A percentile compares a stretch with the other conserved stretches of the same genome.
phyloP scores from a whole-genome alignment of 768 basidiomycete species.

The Panaeolus cyanescens region DNA sequence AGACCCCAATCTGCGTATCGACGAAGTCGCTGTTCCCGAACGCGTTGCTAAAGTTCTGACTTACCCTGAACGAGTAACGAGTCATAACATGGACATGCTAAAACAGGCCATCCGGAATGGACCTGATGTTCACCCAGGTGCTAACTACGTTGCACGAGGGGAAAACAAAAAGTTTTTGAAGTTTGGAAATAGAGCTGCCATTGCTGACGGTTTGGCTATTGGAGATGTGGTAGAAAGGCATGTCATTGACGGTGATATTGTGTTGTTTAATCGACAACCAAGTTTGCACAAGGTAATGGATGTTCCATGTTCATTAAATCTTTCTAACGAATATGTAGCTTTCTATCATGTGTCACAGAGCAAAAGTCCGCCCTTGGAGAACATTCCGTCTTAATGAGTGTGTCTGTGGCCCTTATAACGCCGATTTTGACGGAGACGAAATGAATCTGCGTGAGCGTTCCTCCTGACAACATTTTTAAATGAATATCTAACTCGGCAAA shows the following conservation, averaged over 20 bases:
- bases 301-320: background rate
- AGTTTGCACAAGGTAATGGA: slow-evolving; percentile 85
- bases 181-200: slow-evolving; percentile 78
- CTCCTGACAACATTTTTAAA: background rate
- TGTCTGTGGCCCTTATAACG: slow-evolving; percentile 98
- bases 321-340: slow-evolving; percentile 47
- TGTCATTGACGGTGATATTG: slow-evolving; percentile 92
- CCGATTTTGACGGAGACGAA: slow-evolving; percentile 99
- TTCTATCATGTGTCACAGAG: slow-evolving; percentile 98
- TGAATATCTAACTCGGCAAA: background rate
- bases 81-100: slow-evolving; percentile 82
- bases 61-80: slow-evolving; percentile 93
- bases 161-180: slow-evolving; percentile 89
- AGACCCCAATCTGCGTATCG: slow-evolving; percentile 97
- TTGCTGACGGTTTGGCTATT: slow-evolving; percentile 80
- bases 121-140: slow-evolving; percentile 89
- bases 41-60: slow-evolving; percentile 94
- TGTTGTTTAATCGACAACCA: slow-evolving; percentile 97
- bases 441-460: slow-evolving; percentile 91
- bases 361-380: slow-evolving; percentile 94
- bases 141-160: slow-evolving; percentile 88
- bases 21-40: slow-evolving; percentile 97
- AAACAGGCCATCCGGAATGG: slow-evolving; percentile 85
- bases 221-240: slow-evolving; percentile 97
- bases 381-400: slow-evolving; percentile 98